phyloP scores from a whole-genome alignment of 176 grass and related monocot species.

The Avena sativa region DNA sequence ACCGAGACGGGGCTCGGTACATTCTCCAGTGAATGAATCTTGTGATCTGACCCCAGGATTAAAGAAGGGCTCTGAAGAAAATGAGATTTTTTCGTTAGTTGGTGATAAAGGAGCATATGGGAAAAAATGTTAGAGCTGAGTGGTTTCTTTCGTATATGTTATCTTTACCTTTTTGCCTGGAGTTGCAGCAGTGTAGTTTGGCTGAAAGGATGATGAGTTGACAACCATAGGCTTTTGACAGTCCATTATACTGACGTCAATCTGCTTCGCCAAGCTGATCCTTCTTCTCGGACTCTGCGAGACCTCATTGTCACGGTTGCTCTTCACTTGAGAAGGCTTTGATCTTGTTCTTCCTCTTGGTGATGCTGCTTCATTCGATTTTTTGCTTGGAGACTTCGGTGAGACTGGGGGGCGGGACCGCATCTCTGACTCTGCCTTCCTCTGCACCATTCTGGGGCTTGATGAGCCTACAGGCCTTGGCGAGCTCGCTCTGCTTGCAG shows the following conservation, averaged over 20 bases:
- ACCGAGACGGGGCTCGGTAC: slow-evolving; percentile 77
- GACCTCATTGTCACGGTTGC: slow-evolving; percentile 46
- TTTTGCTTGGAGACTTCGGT: slow-evolving; percentile 55
- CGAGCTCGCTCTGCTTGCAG: slow-evolving; percentile 51
- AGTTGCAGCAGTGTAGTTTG: slow-evolving; percentile 35
- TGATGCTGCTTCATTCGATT: slow-evolving; percentile 61
- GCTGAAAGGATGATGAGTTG: slow-evolving; percentile 45
- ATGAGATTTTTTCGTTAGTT: background rate
- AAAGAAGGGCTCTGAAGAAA: slow-evolving; percentile 48
- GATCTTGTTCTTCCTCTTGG: slow-evolving; percentile 68
- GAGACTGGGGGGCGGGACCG: slow-evolving; percentile 59
- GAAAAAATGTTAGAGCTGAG: background rate
- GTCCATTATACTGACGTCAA: slow-evolving; percentile 49
- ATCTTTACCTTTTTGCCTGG: slow-evolving; percentile 62
- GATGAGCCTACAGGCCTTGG: slow-evolving; percentile 51
- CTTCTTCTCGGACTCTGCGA: slow-evolving; percentile 44
- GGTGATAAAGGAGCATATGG: slow-evolving; percentile 17
- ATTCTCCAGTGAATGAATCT: slow-evolving; percentile 52
- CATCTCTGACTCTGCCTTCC: slow-evolving; percentile 64
- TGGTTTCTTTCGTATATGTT: slow-evolving; percentile 2
- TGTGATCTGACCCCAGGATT: slow-evolving; percentile 43
- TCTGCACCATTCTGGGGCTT: slow-evolving; percentile 70
- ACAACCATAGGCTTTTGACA: slow-evolving; percentile 25
- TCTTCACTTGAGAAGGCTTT: slow-evolving; percentile 58
- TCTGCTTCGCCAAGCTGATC: slow-evolving; percentile 45